Conservation (phyloP, 768 basidiomycete genomes). For the Kwoniella mangroviensis region DNA sequence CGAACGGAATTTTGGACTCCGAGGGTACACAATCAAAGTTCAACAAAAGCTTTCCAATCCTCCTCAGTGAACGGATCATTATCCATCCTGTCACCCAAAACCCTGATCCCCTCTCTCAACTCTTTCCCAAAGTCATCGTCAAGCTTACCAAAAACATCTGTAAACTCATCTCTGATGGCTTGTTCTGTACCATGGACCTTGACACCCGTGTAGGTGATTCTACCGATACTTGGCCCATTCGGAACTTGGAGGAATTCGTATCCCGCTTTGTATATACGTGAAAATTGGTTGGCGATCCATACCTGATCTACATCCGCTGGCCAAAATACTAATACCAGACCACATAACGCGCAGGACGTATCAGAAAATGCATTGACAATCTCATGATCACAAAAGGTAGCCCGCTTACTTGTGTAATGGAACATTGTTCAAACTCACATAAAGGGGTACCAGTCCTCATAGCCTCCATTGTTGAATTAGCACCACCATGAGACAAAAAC, state of each 20-base stretch:
- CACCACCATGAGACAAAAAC: constrained; percentile 28
- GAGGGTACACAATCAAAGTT: neutral
- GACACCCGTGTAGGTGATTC: constrained; percentile 12
- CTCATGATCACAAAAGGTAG: no score
- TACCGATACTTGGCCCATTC: constrained; percentile 16
- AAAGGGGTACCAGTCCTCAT: constrained; percentile 15
- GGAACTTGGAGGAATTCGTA: constrained; percentile 23
- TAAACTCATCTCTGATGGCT: constrained; percentile 17
- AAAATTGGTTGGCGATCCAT: constrained; percentile 25
- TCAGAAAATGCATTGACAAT: no score
- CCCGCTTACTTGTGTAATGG: no score
- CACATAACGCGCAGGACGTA: no score
- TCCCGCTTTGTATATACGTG: constrained; percentile 7
- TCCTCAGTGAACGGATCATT: constrained; percentile 14
- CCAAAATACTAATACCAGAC: constrained; percentile 13
- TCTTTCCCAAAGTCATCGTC: neutral
- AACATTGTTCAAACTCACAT: constrained; percentile 15
- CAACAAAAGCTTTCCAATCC: constrained; percentile 4
- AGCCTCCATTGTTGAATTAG: constrained; percentile 22
- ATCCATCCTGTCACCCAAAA: constrained; percentile 7
- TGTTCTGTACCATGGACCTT: constrained; percentile 13
- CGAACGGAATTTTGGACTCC: no score
- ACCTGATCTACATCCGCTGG: constrained; percentile 21
- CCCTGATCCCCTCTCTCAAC: constrained; percentile 9
- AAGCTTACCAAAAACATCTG: constrained; percentile 6